Percentiles rank a stretch among this genome's conserved stretches.
Conservation (phyloP, 1,139 yeast genomes). For the Sugiyamaella pinicola region DNA sequence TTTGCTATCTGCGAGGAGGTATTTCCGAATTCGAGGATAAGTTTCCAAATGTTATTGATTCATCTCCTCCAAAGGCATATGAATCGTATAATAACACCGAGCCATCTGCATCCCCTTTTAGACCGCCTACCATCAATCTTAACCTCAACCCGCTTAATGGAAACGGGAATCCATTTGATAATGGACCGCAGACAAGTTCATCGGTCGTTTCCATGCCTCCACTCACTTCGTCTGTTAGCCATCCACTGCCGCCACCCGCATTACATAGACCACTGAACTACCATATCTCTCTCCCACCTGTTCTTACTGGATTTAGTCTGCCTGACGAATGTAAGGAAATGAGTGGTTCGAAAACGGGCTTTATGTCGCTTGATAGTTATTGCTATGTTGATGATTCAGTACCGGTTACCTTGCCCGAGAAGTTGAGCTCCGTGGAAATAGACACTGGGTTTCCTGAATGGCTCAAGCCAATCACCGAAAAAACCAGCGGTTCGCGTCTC, state of each 20-base stretch:
- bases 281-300: conserved; percentile 30
- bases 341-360: conserved; percentile 36
- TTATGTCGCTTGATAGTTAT: conserved; percentile 30
- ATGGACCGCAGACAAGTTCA: conserved; percentile 7
- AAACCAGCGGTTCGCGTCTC: conserved; percentile 37
- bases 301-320: conserved; percentile 36
- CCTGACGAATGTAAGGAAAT: conserved; percentile 30
- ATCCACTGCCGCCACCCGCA: neutral
- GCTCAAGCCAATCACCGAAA: conserved; percentile 40
- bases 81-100: neutral
- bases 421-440: conserved; percentile 12
- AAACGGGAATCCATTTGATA: conserved; percentile 1
- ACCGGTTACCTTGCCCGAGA: conserved; percentile 29
- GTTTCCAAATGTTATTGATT: conserved; percentile 36
- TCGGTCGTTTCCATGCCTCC: neutral
- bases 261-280: conserved; percentile 13
- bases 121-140: neutral
- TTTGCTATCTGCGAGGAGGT: conserved; percentile 40
- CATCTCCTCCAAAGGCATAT: conserved; percentile 8
- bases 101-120: neutral
- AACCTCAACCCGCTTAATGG: neutral
- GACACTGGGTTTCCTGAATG: conserved; percentile 40
- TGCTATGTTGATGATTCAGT: conserved; percentile 30
- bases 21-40: conserved; percentile 40
- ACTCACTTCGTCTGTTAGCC: neutral